These are phyloP conservation scores for Candolleomyces efflorescens DNA, from an alignment of 768 basidiomycete species.

Conservation along the genomic window DNA sequence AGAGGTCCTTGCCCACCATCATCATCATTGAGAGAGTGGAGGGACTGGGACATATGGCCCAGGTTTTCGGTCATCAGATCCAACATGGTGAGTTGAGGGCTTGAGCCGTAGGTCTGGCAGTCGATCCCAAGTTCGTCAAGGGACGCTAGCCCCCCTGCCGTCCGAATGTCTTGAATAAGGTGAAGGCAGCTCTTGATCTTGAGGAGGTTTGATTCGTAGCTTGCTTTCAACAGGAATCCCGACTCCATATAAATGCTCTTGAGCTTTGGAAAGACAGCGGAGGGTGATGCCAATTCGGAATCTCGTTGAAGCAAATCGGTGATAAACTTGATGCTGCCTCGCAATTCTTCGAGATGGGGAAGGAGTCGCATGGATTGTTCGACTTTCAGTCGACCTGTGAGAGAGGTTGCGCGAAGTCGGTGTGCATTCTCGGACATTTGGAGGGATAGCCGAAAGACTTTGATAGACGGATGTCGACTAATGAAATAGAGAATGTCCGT, in stretches of 20 bases:
- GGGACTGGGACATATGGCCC: background rate
- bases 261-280: background rate
- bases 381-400: background rate
- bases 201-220: background rate
- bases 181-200: background rate
- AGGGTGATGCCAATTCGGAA: background rate
- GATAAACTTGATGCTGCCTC: background rate
- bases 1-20: too few relatives aligned
- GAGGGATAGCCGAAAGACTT: background rate
- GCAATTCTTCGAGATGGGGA: background rate
- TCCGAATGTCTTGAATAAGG: background rate
- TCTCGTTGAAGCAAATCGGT: background rate
- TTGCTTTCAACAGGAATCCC: background rate
- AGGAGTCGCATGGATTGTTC: background rate
- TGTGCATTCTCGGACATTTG: background rate
- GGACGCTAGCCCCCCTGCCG: background rate
- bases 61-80: background rate
- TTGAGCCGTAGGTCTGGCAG: background rate
- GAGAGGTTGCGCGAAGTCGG: background rate
- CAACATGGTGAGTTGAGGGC: background rate
- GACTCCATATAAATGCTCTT: background rate
- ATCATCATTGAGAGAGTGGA: background rate
- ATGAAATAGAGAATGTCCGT: background rate
- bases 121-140: background rate
- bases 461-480: background rate